Evolutionary conservation across 345 rosid species (phyloP), one percentile per base, ranked within the genome.

Genomic region (Raphanus raphanistrum): DNA sequence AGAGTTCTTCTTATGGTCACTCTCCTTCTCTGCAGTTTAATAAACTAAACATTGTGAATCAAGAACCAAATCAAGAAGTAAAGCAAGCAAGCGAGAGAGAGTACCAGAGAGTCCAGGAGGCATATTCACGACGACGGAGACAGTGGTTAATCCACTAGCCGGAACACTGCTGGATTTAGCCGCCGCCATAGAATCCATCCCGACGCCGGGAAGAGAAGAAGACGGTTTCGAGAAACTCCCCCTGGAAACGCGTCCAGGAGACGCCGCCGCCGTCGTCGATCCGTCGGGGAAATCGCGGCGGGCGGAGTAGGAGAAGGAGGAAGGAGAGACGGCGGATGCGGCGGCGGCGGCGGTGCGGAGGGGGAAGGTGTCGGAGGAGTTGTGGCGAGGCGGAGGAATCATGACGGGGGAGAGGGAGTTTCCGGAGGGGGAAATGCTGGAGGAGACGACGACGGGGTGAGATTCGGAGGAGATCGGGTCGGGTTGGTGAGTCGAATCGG

Each of bases 371-470:
- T 87, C 87, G 68, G 95, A 83, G 75, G 97, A 83, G 64, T 76
- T 70, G 83, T 84, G 92, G 77, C 88, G 94, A 5, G 94, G 92
- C n/a, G 96, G 98, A 58, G 90, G 97, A 79, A 92, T 92, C 89
- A 90, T 90, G 74, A 94, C 96, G 0, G 97, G 93, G 48, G 94
- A 91, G 76, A 89, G 84, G 27, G 92, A 88, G 82, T 86, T 89
- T 4, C 83, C 89, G 45, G 92, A 84, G 15, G 90, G 89, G 28
- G 93, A 86, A 72, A 78, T 64, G 83, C 75, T 75, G 35, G 85
- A 21, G 41, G 85, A 21, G 10, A 82, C 63, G 61, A 82, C 63
- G 61, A 84, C 57, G 28, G 86, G 57, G 45, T 85, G 81, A 59
- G 85, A 38, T 16, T 73, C 69, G 45, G 86, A 21, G 12, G 77